These are phyloP conservation scores for Yamadazyma blattariae DNA, from an alignment of 1,139 yeast genomes.

Conservation along the genomic window DNA sequence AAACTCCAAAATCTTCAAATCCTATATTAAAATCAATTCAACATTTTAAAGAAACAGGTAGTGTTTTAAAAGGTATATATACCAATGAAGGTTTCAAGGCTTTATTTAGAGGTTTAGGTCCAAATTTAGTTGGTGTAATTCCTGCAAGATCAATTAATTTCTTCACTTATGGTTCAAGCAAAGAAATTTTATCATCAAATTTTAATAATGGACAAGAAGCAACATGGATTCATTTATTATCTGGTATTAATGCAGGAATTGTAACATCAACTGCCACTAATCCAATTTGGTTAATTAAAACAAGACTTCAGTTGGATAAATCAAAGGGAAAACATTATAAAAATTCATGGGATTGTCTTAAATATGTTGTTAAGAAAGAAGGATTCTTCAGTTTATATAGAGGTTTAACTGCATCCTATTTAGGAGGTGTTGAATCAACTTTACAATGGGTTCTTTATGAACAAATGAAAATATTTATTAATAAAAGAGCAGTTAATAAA, in stretches of 20 bases:
- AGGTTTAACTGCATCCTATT: conserved; percentile 90
- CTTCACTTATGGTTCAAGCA: conserved; percentile 91
- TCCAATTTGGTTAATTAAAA: conserved; percentile 98
- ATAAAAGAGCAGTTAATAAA: conserved; percentile 51
- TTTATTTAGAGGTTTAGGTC: conserved; percentile 91
- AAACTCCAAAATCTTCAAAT: conserved; percentile 39
- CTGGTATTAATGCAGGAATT: conserved; percentile 94
- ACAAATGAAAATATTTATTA: conserved; percentile 79
- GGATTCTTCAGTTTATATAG: conserved; percentile 79
- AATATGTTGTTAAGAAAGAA: conserved; percentile 67
- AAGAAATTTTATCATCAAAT: conserved; percentile 61
- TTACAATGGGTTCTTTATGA: conserved; percentile 97
- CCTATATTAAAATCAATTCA: conserved; percentile 47
- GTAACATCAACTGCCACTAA: conserved; percentile 97
- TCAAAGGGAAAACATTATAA: conserved; percentile 62
- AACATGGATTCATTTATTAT: conserved; percentile 78
- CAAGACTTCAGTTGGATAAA: conserved; percentile 88
- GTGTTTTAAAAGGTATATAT: conserved; percentile 68
- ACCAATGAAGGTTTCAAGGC: conserved; percentile 79
- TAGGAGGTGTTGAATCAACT: conserved; percentile 92
- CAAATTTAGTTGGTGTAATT: conserved; percentile 95
- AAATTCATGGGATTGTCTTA: conserved; percentile 83
- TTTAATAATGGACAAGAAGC: conserved; percentile 76
- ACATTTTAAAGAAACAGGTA: conserved; percentile 82
- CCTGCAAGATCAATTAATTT: conserved; percentile 98